Evolutionary conservation across 176 grass and related monocot species (phyloP).

Genomic region (Triticum dicoccoides): DNA sequence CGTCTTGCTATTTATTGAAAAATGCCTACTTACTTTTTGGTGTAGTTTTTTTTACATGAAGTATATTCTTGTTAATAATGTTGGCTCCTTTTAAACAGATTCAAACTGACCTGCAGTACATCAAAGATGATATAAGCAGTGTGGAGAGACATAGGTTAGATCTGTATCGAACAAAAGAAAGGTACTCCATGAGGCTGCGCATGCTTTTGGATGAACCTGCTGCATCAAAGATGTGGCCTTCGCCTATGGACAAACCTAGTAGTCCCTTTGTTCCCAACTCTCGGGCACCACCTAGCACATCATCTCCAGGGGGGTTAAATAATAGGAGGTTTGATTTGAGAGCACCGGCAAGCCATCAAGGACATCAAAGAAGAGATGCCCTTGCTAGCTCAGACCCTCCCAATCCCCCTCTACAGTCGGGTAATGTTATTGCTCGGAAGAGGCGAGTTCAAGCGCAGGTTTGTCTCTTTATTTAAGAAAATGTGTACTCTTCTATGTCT

Average conservation of each 20-base stretch:
- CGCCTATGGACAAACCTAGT: slow-evolving; percentile 64
- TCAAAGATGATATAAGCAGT: slow-evolving; percentile 93
- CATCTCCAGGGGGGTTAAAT: slow-evolving; percentile 65
- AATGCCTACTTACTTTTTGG: background rate
- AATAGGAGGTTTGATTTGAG: slow-evolving; percentile 71
- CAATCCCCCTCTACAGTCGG: slow-evolving; percentile 69
- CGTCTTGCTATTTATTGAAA: background rate
- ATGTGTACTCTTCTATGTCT: slow-evolving; percentile 4
- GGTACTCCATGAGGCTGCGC: slow-evolving; percentile 90
- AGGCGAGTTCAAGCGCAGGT: slow-evolving; percentile 93
- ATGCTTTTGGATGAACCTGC: slow-evolving; percentile 88
- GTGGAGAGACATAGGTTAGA: slow-evolving; percentile 87
- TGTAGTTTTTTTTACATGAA: slow-evolving; percentile 1
- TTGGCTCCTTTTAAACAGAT: slow-evolving; percentile 46
- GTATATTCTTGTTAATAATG: slow-evolving; percentile 16
- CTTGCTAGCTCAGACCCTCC: slow-evolving; percentile 49
- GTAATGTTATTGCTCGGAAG: slow-evolving; percentile 80
- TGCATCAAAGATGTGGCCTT: slow-evolving; percentile 59
- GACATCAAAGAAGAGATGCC: slow-evolving; percentile 82
- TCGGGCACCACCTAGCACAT: slow-evolving; percentile 46
- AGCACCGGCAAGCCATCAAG: slow-evolving; percentile 69
- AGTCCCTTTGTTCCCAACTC: slow-evolving; percentile 51
- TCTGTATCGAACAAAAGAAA: slow-evolving; percentile 84
- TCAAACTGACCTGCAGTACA: slow-evolving; percentile 96
- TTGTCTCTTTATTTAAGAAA: slow-evolving; percentile 18